Base-by-base conservation (phyloP, 106 monocot genomes). In the Phalaenopsis equestris region DNA sequence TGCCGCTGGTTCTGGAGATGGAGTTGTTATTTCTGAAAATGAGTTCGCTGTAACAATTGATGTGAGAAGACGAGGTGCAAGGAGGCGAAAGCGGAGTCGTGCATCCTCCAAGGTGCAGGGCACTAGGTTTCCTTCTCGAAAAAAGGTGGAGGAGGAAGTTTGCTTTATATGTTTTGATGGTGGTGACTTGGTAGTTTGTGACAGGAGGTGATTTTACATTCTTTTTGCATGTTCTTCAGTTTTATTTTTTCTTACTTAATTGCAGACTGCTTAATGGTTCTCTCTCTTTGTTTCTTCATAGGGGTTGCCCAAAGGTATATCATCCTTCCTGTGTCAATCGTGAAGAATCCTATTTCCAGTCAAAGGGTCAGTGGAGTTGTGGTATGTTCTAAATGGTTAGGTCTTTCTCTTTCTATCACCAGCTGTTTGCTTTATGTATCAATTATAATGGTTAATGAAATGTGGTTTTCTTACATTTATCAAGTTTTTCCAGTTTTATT, bases 271-370 rank as follows among this genome's bases (percentile, higher is more conserved):
- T 75, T 18, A 7, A n/a, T 45, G 18, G 39, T 74, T 9, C 12
- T 82, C 77, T 75, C 41, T 9, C n/a, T 65, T 82, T 64, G 57
- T 79, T 81, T 85, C n/a, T 57, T 77, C 82, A 7, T 65, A 96
- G 95, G 91, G 88, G 88, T 76, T 96, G 95, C 77, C 91, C 93
- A 8, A 96, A 96, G 83, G 95, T 91, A 4, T 96, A 96, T 78
- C 95, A 96, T 73, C 93, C 95, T 80, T 88, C 91, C 9, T 96
- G 95, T 72, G 95, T 96, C 72, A 93, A 96, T 86, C 82, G 89
- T 37, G 93, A 96, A 41, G 95, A 96, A 67, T 86, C 86, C 37
- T 96, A 93, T 82, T 96, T 96, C 82, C 87, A 85, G 42, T 80
- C 93, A 4, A 96, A 91, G 85, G 95, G 95, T 24, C 84, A 86